phyloP scores from a whole-genome alignment of 345 rosid species.

The Durio zibethinus region DNA sequence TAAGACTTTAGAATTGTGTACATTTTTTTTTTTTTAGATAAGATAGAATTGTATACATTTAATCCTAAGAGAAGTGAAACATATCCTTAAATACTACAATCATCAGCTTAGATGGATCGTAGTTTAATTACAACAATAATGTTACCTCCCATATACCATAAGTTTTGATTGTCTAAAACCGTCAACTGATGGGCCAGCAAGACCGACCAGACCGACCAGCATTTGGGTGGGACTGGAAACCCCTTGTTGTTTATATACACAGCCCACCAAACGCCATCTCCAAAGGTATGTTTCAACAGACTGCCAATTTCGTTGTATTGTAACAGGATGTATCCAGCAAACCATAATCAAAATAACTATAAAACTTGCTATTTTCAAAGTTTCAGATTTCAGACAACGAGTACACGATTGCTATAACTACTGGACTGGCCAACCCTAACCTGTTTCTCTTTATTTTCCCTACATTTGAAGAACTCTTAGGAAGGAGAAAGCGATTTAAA shows the following conservation, averaged over 20 bases:
- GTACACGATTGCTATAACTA: background rate
- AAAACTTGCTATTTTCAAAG: background rate
- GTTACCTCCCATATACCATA: no score
- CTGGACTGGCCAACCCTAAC: background rate
- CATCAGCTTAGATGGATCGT: no score
- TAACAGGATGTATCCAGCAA: background rate
- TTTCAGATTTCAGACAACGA: background rate
- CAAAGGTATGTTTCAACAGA: background rate
- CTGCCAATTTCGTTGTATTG: background rate
- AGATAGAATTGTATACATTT: no score
- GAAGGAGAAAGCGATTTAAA: background rate
- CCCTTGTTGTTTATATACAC: background rate
- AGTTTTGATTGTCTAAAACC: no score
- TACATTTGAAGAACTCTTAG: background rate
- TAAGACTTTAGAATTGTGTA: no score
- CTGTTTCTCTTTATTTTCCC: background rate
- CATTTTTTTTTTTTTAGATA: no score
- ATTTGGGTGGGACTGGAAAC: background rate
- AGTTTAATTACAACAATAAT: no score
- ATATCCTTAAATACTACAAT: no score
- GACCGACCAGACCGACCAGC: background rate
- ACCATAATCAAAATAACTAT: background rate
- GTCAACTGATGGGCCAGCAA: no score
- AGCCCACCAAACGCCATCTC: background rate
- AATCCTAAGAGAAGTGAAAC: no score